These are phyloP conservation scores for Backusella macrospora DNA, from an alignment of 192 early-diverging fungal species.

Conservation along the genomic window DNA sequence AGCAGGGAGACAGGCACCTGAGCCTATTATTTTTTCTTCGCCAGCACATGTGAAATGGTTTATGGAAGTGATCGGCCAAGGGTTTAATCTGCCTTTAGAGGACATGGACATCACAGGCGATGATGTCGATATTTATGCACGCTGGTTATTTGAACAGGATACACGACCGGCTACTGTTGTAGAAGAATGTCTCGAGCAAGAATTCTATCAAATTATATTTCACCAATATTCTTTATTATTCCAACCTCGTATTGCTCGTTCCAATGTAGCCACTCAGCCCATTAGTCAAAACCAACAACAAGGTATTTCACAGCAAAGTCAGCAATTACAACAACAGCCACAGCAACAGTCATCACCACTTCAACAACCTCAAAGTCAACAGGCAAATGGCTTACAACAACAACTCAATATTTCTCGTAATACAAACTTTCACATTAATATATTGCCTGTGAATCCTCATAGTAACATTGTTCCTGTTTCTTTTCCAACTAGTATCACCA, in stretches of 20 bases:
- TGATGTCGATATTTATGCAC: constrained; percentile 69
- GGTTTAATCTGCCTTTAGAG: constrained; percentile 77
- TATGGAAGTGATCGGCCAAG: constrained; percentile 87
- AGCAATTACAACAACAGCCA: neutral
- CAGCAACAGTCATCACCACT: neutral
- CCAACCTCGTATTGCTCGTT: constrained; percentile 48
- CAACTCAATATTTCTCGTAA: neutral
- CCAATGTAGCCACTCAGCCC: constrained; percentile 5
- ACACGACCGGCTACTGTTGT: constrained; percentile 62
- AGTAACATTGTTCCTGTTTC: constrained; percentile 8
- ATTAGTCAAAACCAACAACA: neutral
- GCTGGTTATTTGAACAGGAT: constrained; percentile 74
- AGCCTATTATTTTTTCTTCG: constrained; percentile 67
- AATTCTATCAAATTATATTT: constrained; percentile 75
- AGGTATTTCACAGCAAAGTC: neutral
- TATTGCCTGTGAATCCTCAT: constrained; percentile 3
- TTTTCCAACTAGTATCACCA: constrained; percentile 16
- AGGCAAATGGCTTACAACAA: no score
- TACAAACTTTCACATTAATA: constrained; percentile 21
- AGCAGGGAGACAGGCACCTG: constrained; percentile 39
- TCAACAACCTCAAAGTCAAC: constrained; percentile 6
- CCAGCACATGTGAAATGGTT: constrained; percentile 80
- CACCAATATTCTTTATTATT: constrained; percentile 78
- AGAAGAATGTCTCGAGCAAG: constrained; percentile 59
- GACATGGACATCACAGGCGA: constrained; percentile 69